These are phyloP conservation scores for Aspergillus sp. DNA, from an alignment of 2,329 filamentous ascomycete species.

Conservation along the genomic window DNA sequence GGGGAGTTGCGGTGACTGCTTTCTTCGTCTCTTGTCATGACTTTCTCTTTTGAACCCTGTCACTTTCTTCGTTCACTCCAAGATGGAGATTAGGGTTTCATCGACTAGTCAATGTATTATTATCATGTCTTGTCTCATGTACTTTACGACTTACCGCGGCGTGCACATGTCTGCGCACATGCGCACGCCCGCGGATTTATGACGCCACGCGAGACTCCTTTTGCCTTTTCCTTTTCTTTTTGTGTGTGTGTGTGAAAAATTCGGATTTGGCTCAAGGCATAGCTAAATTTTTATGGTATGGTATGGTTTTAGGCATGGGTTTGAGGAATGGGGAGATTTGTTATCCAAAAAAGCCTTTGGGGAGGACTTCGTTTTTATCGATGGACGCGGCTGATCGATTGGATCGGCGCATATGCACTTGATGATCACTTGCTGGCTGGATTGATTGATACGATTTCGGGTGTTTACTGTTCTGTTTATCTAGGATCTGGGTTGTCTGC, in stretches of 20 bases:
- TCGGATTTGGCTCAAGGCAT: no score
- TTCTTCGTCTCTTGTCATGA: background rate
- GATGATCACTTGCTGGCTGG: no score
- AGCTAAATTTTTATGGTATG: no score
- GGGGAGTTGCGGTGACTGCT: conserved; percentile 19
- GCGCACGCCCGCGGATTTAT: background rate
- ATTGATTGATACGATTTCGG: no score
- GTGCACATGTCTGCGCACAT: no score
- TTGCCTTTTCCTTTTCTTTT: background rate
- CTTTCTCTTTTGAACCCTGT: background rate
- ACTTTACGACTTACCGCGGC: conserved; percentile 12
- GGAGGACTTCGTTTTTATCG: background rate
- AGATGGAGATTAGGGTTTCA: no score
- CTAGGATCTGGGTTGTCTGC: no score
- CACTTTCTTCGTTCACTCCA: background rate
- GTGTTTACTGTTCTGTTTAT: no score
- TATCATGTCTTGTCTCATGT: conserved; percentile 19
- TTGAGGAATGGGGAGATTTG: background rate
- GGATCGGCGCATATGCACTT: no score
- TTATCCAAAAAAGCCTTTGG: background rate
- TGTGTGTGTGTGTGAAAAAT: no score
- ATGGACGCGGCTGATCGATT: background rate
- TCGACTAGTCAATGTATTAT: conserved; percentile 14
- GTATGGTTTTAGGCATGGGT: background rate
- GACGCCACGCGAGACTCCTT: background rate